Percentiles rank a stretch among this genome's conserved stretches.
phyloP scores from a whole-genome alignment of 2,329 filamentous ascomycete genomes.

The Chrysosporium queenslandicum region DNA sequence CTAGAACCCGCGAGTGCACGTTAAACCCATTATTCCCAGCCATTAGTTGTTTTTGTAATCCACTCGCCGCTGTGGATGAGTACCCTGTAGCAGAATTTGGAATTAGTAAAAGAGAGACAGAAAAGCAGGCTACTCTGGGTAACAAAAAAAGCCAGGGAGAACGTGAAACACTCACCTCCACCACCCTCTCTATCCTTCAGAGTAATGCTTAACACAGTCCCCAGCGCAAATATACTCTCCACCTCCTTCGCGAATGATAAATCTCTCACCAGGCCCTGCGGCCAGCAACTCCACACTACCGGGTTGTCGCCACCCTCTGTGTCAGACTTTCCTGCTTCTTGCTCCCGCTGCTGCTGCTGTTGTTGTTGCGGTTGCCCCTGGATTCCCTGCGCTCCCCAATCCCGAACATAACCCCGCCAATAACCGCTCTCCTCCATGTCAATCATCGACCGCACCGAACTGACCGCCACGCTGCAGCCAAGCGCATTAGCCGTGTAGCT shows the following conservation, averaged over 20 bases:
- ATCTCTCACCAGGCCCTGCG: constrained; percentile 46
- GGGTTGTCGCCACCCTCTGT: constrained; percentile 2
- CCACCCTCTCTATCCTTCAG: constrained; percentile 42
- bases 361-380: no score
- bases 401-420: constrained; percentile 48
- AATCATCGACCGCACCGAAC: constrained; percentile 51
- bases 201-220: constrained; percentile 61
- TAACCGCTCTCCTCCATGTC: constrained; percentile 46
- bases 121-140: not conserved
- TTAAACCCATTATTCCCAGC: constrained; percentile 33
- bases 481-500: constrained; percentile 79
- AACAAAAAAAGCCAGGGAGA: not conserved
- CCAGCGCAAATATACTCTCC: constrained; percentile 60
- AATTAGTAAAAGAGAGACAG: constrained; percentile 1
- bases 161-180: constrained; percentile 28
- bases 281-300: constrained; percentile 61
- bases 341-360: no score
- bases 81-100: constrained; percentile 36
- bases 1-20: constrained; percentile 51
- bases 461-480: constrained; percentile 68
- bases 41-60: constrained; percentile 43
- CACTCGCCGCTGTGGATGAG: constrained; percentile 46
- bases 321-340: no score
- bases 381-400: constrained; percentile 37
- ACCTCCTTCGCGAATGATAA: constrained; percentile 51